Base-by-base conservation (phyloP, 768 basidiomycete genomes). In the Lactarius quietus region DNA sequence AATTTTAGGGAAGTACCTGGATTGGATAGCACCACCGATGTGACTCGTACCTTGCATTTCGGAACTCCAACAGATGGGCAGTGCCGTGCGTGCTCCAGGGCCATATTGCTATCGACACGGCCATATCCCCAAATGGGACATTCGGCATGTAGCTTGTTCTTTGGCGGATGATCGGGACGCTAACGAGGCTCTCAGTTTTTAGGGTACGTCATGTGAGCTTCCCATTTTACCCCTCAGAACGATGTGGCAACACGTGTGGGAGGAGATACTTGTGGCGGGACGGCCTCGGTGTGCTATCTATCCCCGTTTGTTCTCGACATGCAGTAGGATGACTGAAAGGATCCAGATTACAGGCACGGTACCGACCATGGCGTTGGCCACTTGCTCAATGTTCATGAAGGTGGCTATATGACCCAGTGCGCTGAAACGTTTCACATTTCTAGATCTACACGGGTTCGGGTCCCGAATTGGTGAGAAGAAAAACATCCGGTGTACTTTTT, bases 11-110 rank as follows among this genome's bases (percentile, higher is more conserved):
- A 95, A 97, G 76, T 96, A 88, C 77, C 74, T 85, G 39, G 96
- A n/a, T n/a, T n/a, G n/a, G n/a, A 98, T 70, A 96, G 96, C 12
- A 98, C 96, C 0, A 99, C 97, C 1, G 96, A 99, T 73, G 90
- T 91, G 20, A 96, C 95, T 1, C 81, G 95, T 51, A 97, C 93
- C 66, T 63, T 93, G 87, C 95, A 98, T 73, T 98, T 98, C 72
- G 94, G 93, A 33, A 86, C 81, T 1, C 93, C 96, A 0, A 87
- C 87, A 8, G 80, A 81, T 0, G 89, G 93, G 71, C 91, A 97
- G 75, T 92, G 86, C 68, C 84, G 90, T 0, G 94, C 20, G 96
- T 99, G 2, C 78, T 94, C 59, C 92, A 95, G 75, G 92, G 93
- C 0, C 91, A 95, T 71, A 94, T 96, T 65, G 86, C 92, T 1